phyloP scores from a whole-genome alignment of 768 basidiomycete species.

The Holtermannia corniformis region DNA sequence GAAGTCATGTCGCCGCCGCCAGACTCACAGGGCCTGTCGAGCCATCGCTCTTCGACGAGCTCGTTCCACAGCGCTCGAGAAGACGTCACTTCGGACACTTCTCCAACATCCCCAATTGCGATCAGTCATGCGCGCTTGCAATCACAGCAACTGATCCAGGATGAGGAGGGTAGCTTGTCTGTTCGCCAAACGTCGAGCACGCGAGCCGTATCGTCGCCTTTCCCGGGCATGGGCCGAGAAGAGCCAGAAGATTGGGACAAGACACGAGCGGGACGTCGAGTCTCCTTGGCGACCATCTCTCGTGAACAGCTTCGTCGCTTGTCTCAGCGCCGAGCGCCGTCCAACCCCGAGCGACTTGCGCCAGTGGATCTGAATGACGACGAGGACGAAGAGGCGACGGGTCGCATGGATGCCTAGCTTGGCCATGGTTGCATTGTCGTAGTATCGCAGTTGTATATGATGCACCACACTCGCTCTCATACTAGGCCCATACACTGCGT shows the following conservation, averaged over 20 bases:
- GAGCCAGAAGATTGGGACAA: conserved; percentile 83
- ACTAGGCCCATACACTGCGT: neutral
- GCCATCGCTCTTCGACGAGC: neutral
- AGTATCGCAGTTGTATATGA: too few species aligned
- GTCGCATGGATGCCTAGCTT: neutral
- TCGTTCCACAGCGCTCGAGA: neutral
- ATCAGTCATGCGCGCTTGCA: neutral
- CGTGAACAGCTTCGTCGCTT: neutral
- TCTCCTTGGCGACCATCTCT: conserved; percentile 51
- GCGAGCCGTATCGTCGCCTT: neutral
- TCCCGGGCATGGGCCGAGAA: conserved; percentile 40
- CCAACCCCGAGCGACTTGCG: neutral
- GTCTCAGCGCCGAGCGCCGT: neutral
- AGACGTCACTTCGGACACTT: neutral
- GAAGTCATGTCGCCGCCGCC: conserved; percentile 1
- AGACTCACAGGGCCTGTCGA: neutral
- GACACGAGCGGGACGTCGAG: conserved; percentile 73
- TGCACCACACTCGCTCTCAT: too few species aligned
- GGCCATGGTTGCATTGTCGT: neutral
- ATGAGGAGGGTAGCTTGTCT: neutral
- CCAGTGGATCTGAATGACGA: neutral
- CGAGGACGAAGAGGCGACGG: neutral
- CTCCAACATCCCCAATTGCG: neutral
- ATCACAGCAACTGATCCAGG: neutral
- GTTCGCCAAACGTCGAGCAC: neutral